These are phyloP conservation scores for Debaryomyces fabryi DNA, from an alignment of 1,139 yeast genomes.

Conservation along the genomic window DNA sequence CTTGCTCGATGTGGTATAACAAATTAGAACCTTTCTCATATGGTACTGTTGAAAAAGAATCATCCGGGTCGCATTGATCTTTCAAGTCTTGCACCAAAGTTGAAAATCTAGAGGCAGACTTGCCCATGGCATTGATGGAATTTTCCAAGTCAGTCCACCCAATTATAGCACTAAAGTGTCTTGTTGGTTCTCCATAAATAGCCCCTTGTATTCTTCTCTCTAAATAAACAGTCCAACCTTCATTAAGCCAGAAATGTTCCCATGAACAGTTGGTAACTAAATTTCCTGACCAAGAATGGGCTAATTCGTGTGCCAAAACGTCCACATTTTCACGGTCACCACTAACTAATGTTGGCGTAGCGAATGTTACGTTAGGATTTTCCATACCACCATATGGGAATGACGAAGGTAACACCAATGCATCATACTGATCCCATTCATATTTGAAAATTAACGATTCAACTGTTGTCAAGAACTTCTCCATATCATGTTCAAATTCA, in stretches of 20 bases:
- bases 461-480: conserved; percentile 78
- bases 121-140: conserved; percentile 64
- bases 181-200: conserved; percentile 71
- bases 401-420: conserved; percentile 75
- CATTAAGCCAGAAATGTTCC: conserved; percentile 95
- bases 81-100: conserved; percentile 70
- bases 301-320: conserved; percentile 89
- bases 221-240: conserved; percentile 94
- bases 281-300: conserved; percentile 93
- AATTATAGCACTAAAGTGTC: conserved; percentile 82
- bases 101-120: conserved; percentile 55
- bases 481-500: conserved; percentile 82
- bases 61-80: conserved; percentile 79
- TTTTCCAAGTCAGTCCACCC: conserved; percentile 85
- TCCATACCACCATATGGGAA: conserved; percentile 98
- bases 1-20: conserved; percentile 69
- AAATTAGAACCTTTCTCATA: conserved; percentile 90
- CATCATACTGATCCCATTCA: conserved; percentile 86
- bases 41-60: conserved; percentile 84
- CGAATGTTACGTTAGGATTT: conserved; percentile 87
- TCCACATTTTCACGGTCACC: conserved; percentile 87
- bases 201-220: conserved; percentile 83
- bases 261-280: conserved; percentile 87
- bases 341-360: conserved; percentile 85
- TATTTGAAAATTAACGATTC: conserved; percentile 78